phyloP scores from a whole-genome alignment of 164 flowering plant genomes.

The Cinnamomum micranthum region DNA sequence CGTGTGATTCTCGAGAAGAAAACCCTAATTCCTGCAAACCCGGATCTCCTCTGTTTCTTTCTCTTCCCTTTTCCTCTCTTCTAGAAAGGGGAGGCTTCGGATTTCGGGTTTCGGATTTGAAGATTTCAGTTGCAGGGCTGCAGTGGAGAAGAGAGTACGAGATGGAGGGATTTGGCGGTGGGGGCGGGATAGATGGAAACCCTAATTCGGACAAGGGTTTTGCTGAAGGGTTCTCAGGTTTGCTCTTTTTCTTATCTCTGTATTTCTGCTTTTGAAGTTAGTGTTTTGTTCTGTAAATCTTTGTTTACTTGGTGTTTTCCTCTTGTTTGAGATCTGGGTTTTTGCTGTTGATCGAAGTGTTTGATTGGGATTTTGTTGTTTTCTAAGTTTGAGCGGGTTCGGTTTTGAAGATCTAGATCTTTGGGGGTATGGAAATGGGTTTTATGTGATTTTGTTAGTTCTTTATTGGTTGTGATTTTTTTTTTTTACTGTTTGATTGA shows the following conservation, averaged over 20 bases:
- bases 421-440: background rate
- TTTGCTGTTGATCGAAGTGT: background rate
- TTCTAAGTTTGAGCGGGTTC: background rate
- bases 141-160: background rate
- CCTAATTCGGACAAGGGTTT: slow-evolving; percentile 20
- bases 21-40: too few species aligned
- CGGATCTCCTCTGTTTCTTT: background rate
- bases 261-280: background rate
- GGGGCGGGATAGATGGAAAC: slow-evolving; percentile 14
- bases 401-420: background rate
- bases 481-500: slow-evolving; percentile 18
- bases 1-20: too few species aligned
- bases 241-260: background rate
- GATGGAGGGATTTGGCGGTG: slow-evolving; percentile 17
- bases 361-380: background rate
- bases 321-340: slow-evolving; percentile 9
- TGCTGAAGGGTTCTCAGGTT: slow-evolving; percentile 26
- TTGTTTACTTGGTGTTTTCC: background rate
- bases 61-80: too few species aligned
- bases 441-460: background rate
- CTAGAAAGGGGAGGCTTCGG: background rate
- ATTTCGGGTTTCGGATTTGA: background rate
- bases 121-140: too few species aligned
- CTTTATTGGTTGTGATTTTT: background rate
- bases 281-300: background rate